Percentiles rank a stretch among this genome's conserved stretches.
These are phyloP conservation scores for Volvox carteri DNA, from an alignment of 163 green algal species.

Conservation along the genomic window DNA sequence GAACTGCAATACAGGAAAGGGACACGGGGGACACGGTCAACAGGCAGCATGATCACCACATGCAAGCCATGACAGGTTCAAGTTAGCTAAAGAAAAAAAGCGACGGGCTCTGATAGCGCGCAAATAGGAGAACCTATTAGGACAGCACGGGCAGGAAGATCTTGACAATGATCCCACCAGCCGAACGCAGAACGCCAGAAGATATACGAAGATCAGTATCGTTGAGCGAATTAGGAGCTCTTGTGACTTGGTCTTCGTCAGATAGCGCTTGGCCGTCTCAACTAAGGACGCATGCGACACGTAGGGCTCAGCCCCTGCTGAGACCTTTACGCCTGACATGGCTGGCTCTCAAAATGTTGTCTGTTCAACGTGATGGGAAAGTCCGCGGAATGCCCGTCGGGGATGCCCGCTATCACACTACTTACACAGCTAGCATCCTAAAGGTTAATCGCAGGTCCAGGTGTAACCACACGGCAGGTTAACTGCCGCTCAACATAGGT, in stretches of 20 bases:
- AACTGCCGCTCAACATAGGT: no score
- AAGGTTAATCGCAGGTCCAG: background rate
- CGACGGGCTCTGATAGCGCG: no score
- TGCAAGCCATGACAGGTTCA: no score
- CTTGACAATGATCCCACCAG: constrained; percentile 65
- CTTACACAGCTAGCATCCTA: constrained; percentile 17
- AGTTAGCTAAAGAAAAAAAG: no score
- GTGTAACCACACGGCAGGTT: no score
- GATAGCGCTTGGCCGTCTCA: constrained; percentile 48
- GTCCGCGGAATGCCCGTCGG: constrained; percentile 4
- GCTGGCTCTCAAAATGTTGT: background rate
- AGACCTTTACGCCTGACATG: constrained; percentile 2
- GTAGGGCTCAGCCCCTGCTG: constrained; percentile 6
- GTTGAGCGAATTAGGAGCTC: constrained; percentile 61
- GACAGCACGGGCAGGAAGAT: constrained; percentile 24
- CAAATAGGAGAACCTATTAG: background rate
- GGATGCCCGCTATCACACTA: background rate
- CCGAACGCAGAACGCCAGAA: constrained; percentile 80
- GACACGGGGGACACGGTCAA: constrained; percentile 7
- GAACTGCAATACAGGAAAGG: constrained; percentile 69
- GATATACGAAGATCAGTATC: constrained; percentile 75
- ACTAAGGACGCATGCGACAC: constrained; percentile 33
- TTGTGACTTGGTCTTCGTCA: constrained; percentile 58
- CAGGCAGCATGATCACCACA: background rate
- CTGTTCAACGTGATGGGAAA: background rate